Percentiles rank a stretch among this genome's conserved stretches.
phyloP scores from a whole-genome alignment of 208 protist genomes.

The Trypanosoma melophagium region DNA sequence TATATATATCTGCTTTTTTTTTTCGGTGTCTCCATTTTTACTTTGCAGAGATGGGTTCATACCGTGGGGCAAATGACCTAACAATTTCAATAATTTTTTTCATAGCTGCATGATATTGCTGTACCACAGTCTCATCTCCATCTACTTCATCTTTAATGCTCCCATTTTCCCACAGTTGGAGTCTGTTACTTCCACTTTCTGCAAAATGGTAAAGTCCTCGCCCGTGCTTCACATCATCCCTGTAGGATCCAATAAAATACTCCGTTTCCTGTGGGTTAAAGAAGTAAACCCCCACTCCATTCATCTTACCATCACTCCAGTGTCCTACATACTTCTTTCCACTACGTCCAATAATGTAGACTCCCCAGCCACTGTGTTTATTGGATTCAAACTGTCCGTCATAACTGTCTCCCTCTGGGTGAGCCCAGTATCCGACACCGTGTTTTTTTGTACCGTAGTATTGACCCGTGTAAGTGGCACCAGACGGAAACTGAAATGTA shows the following conservation, averaged over 20 bases:
- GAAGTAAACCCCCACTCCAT: constrained; percentile 88
- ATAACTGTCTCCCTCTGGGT: constrained; percentile 89
- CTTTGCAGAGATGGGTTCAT: constrained; percentile 54
- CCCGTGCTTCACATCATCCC: constrained; percentile 82
- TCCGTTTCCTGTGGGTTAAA: constrained; percentile 87
- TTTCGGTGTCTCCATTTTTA: background rate
- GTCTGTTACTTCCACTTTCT: constrained; percentile 58
- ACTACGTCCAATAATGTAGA: constrained; percentile 84
- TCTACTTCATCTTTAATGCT: constrained; percentile 63
- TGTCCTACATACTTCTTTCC: constrained; percentile 87
- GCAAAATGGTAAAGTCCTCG: constrained; percentile 87
- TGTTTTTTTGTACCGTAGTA: constrained; percentile 89
- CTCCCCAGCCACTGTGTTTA: constrained; percentile 88
- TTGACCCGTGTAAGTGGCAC: constrained; percentile 85
- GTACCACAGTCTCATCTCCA: constrained; percentile 40
- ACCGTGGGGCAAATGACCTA: constrained; percentile 62
- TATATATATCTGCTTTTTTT: constrained; percentile 4
- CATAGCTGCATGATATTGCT: constrained; percentile 58
- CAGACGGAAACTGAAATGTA: constrained; percentile 87
- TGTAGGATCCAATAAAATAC: constrained; percentile 86
- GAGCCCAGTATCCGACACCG: constrained; percentile 81
- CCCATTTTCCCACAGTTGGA: constrained; percentile 83
- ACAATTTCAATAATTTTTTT: constrained; percentile 64
- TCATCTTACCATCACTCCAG: constrained; percentile 87
- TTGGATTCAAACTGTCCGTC: constrained; percentile 88